Evolutionary conservation across 106 monocot genomes (phyloP).

Genomic region (Dendrobium catenatum): DNA sequence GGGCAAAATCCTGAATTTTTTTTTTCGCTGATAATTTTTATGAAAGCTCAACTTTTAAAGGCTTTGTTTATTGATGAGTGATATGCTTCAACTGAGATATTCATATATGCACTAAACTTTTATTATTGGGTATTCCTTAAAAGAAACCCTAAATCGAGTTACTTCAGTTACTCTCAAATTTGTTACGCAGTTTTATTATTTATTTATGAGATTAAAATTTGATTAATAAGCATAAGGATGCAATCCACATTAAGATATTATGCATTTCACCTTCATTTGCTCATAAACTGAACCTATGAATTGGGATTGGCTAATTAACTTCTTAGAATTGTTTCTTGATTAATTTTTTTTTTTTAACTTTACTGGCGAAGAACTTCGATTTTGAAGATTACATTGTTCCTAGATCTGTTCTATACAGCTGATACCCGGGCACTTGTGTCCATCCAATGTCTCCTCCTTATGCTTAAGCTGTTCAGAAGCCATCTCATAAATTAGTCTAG

Average conservation of each 20-base stretch:
- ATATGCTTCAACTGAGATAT: background rate
- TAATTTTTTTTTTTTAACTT: background rate
- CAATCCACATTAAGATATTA: background rate
- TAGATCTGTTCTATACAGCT: no score
- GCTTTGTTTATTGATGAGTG: background rate
- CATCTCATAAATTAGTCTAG: background rate
- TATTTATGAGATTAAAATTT: no score
- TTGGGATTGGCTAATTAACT: no score
- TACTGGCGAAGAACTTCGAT: background rate
- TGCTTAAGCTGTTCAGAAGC: background rate
- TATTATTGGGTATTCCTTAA: no score
- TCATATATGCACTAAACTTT: no score
- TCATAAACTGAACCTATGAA: no score
- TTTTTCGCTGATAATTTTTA: background rate
- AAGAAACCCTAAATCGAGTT: no score
- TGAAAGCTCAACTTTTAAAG: background rate
- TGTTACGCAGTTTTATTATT: no score
- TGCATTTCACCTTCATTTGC: background rate
- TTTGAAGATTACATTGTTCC: background rate
- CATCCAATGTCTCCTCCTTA: background rate
- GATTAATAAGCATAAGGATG: background rate
- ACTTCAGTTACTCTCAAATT: no score
- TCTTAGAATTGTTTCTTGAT: background rate
- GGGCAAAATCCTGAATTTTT: background rate
- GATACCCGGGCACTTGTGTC: background rate